Percentiles rank a stretch among this genome's conserved stretches.
Conservation (phyloP, 495 filamentous ascomycete genomes). For the Daldinia childiae region DNA sequence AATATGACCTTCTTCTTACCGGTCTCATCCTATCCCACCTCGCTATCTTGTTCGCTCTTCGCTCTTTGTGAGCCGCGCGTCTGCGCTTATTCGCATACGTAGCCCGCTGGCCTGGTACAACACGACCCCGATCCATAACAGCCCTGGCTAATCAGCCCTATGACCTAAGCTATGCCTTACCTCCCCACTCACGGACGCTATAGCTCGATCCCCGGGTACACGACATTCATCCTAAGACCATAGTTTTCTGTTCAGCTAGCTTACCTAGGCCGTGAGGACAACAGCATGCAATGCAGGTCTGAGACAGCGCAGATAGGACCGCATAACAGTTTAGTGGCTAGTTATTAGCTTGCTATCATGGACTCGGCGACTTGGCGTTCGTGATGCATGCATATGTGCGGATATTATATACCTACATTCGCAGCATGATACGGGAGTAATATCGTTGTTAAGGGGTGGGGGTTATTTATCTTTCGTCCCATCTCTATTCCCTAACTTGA, state of each 20-base stretch:
- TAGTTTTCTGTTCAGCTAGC: not conserved
- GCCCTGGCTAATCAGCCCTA: not conserved
- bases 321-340: not conserved
- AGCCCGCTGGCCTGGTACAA: not conserved
- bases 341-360: not conserved
- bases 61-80: not conserved
- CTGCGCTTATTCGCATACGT: not conserved
- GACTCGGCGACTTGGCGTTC: not conserved
- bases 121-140: not conserved
- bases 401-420: not conserved
- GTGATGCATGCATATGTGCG: not conserved
- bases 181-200: not conserved
- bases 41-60: too few species aligned
- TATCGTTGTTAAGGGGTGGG: not conserved
- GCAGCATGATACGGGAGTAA: not conserved
- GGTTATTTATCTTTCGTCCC: not conserved
- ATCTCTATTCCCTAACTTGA: not conserved
- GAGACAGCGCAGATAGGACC: not conserved
- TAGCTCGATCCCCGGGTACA: not conserved
- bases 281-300: constrained; percentile 2
- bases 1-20: too few species aligned
- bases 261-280: not conserved
- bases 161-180: not conserved
- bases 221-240: not conserved
- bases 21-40: not conserved